Percentiles rank a stretch among this genome's conserved stretches.
Evolutionary conservation across 2,329 filamentous ascomycete genomes (phyloP).

Genomic region (Penicillium expansum): DNA sequence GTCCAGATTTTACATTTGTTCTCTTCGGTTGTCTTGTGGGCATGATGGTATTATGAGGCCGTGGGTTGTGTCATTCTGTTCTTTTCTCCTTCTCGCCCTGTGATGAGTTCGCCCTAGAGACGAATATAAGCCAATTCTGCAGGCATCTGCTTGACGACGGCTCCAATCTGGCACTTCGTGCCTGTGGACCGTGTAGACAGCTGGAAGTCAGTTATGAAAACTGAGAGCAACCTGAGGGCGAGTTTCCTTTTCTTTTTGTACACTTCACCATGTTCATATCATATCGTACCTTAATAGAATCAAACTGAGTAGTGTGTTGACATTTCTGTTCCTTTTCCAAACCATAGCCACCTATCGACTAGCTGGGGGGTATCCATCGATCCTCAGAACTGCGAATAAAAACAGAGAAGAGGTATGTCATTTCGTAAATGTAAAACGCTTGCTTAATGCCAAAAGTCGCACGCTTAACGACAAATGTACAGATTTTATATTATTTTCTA

Average conservation of each 20-base stretch:
- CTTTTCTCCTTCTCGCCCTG: background rate
- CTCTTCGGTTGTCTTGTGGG: background rate
- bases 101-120: slow-evolving; percentile 6
- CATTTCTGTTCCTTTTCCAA: background rate
- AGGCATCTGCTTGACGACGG: slow-evolving; percentile 7
- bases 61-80: background rate
- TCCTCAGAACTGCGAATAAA: background rate
- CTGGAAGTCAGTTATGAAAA: slow-evolving; percentile 7
- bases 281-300: background rate
- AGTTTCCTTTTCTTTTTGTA: background rate
- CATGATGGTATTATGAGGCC: background rate
- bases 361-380: background rate
- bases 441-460: slow-evolving; percentile 1
- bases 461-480: slow-evolving; percentile 3
- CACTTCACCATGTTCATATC: background rate
- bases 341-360: background rate
- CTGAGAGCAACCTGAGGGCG: slow-evolving; percentile 13
- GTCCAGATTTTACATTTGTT: background rate
- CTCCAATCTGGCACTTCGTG: background rate
- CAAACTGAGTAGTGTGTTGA: background rate
- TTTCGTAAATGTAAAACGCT: slow-evolving; percentile 1
- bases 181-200: background rate
- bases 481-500: background rate
- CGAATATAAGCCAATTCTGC: slow-evolving; percentile 12
- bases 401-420: background rate